phyloP scores from a whole-genome alignment of 495 filamentous ascomycete genomes.

The Podospora pseudocomata region DNA sequence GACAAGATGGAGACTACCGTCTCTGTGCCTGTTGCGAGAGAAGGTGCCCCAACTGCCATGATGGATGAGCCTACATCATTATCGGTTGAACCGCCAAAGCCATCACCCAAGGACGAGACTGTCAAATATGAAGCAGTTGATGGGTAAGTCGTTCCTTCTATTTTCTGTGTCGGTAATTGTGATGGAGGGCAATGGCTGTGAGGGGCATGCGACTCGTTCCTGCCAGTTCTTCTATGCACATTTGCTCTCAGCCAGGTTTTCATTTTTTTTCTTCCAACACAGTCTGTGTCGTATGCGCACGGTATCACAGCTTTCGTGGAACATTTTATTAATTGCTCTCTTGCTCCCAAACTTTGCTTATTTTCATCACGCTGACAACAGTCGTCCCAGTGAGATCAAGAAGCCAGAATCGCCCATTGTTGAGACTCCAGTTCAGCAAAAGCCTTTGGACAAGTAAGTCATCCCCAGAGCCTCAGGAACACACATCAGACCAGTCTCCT shows the following conservation, averaged over 20 bases:
- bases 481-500: background rate
- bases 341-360: background rate
- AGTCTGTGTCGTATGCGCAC: background rate
- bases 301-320: background rate
- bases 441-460: conserved; percentile 3
- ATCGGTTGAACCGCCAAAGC: background rate
- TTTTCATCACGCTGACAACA: background rate
- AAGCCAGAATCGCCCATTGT: background rate
- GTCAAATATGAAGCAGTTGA: background rate
- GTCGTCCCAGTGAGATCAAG: background rate
- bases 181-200: background rate
- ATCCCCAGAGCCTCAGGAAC: background rate
- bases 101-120: background rate
- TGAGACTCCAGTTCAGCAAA: background rate
- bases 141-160: background rate
- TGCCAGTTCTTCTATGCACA: background rate
- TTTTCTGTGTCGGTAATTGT: background rate
- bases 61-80: background rate
- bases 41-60: background rate
- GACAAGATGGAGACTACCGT: background rate
- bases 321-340: background rate
- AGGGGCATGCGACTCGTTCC: background rate
- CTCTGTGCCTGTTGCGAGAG: background rate
- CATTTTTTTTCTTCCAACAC: background rate
- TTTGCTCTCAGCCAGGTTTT: background rate